These are phyloP conservation scores for Hymenoscyphus fraxineus DNA, from an alignment of 2,329 filamentous ascomycete species.

Conservation along the genomic window DNA sequence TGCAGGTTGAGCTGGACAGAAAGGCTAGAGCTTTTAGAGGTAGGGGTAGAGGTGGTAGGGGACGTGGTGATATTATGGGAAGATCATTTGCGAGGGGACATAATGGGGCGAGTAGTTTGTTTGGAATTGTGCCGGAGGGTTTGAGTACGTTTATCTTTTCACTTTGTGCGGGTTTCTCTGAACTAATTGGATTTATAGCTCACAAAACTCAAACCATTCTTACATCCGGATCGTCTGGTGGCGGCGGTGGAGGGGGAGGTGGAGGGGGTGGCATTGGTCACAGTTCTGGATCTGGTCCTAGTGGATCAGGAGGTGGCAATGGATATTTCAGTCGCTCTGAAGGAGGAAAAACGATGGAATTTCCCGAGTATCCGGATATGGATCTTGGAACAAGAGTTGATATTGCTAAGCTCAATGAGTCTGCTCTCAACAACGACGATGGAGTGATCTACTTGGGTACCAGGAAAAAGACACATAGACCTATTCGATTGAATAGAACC, in stretches of 20 bases:
- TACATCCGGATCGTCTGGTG: slow-evolving; percentile 3
- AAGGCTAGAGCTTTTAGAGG: slow-evolving; percentile 14
- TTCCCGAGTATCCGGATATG: slow-evolving; percentile 29
- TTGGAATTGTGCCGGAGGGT: slow-evolving; percentile 24
- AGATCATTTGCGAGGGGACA: slow-evolving; percentile 12
- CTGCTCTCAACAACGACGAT: slow-evolving; percentile 22
- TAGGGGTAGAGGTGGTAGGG: slow-evolving; percentile 26
- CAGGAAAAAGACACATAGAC: slow-evolving; percentile 13
- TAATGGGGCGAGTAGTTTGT: slow-evolving; percentile 21
- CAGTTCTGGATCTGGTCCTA: slow-evolving; percentile 11
- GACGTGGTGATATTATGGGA: slow-evolving; percentile 36
- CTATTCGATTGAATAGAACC: slow-evolving; percentile 30
- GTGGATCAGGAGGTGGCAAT: slow-evolving; percentile 11
- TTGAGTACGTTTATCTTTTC: slow-evolving; percentile 22
- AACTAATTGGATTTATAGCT: neutral
- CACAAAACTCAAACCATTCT: slow-evolving; percentile 9
- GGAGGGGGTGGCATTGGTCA: slow-evolving; percentile 16
- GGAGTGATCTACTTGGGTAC: slow-evolving; percentile 4
- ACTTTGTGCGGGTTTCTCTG: neutral
- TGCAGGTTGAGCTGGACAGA: slow-evolving; percentile 16
- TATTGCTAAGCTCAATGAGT: slow-evolving; percentile 31
- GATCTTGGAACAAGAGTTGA: slow-evolving; percentile 28
- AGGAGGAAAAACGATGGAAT: slow-evolving; percentile 13
- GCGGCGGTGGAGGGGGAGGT: slow-evolving; percentile 12
- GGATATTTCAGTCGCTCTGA: slow-evolving; percentile 9